Conservation (phyloP, 2,329 filamentous ascomycete species). For the Penicillium verrucosum region DNA sequence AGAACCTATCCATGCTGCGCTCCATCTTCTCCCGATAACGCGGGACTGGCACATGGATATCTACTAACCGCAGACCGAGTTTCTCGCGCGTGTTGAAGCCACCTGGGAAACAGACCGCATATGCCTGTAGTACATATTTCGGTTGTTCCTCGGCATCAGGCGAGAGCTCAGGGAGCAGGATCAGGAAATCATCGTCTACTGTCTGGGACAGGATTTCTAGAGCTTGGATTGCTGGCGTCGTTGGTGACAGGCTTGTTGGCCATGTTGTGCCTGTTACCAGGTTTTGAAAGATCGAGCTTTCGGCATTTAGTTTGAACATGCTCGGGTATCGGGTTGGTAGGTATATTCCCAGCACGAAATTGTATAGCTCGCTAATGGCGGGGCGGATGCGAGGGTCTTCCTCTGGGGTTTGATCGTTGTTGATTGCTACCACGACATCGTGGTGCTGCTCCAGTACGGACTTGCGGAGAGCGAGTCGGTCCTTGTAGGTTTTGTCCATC, state of each 20-base stretch:
- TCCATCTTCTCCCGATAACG: constrained; percentile 56
- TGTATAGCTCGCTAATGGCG: constrained; percentile 52
- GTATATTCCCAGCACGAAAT: constrained; percentile 53
- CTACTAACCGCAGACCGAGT: constrained; percentile 50
- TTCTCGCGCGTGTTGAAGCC: constrained; percentile 59
- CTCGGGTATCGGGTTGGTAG: constrained; percentile 56
- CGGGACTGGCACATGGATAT: constrained; percentile 60
- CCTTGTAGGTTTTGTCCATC: constrained; percentile 59
- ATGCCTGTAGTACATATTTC: constrained; percentile 57
- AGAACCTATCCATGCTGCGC: constrained; percentile 61
- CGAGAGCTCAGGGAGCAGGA: constrained; percentile 49
- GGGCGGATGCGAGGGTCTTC: constrained; percentile 37
- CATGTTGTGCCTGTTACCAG: constrained; percentile 44
- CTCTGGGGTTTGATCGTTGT: constrained; percentile 30
- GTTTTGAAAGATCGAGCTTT: constrained; percentile 42
- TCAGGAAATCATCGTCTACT: constrained; percentile 59
- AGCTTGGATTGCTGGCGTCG: constrained; percentile 37
- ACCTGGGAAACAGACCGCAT: constrained; percentile 54
- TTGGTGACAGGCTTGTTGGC: constrained; percentile 33
- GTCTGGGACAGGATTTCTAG: constrained; percentile 51
- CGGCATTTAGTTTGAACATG: constrained; percentile 45
- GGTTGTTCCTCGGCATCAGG: constrained; percentile 20
- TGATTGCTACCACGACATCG: constrained; percentile 40
- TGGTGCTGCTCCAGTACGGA: constrained; percentile 46
- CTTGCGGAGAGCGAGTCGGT: constrained; percentile 51